phyloP scores from a whole-genome alignment of 768 basidiomycete species.

The Kwoniella dejecticola region DNA sequence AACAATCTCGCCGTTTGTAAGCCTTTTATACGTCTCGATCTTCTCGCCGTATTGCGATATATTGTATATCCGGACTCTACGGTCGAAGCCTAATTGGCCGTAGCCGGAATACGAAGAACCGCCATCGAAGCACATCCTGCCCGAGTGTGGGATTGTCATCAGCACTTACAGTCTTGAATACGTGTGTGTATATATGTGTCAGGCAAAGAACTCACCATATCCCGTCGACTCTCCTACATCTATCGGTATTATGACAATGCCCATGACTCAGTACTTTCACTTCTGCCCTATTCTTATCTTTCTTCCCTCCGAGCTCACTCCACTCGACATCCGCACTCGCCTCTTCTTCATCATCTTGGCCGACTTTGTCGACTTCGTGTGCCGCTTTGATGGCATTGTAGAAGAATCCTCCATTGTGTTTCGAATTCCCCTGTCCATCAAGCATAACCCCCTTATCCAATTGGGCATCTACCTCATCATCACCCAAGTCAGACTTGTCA shows the following conservation, averaged over 20 bases:
- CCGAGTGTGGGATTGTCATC: neutral
- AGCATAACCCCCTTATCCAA: slow-evolving; percentile 72
- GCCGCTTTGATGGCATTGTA: slow-evolving; percentile 75
- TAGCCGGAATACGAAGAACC: slow-evolving; percentile 53
- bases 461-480: slow-evolving; percentile 59
- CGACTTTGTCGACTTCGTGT: slow-evolving; percentile 69
- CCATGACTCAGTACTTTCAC: slow-evolving; percentile 90
- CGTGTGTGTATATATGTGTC: neutral
- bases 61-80: slow-evolving; percentile 85
- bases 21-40: slow-evolving; percentile 80
- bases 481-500: slow-evolving; percentile 63
- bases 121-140: slow-evolving; percentile 48
- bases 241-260: slow-evolving; percentile 86
- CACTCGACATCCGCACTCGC: slow-evolving; percentile 58
- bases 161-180: neutral
- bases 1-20: slow-evolving; percentile 46
- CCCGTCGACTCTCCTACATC: slow-evolving; percentile 78
- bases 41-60: slow-evolving; percentile 89
- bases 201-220: slow-evolving; percentile 73
- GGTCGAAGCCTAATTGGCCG: slow-evolving; percentile 69
- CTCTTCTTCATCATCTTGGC: slow-evolving; percentile 11
- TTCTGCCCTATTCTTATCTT: slow-evolving; percentile 50
- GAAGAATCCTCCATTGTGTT: slow-evolving; percentile 74
- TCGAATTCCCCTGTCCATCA: slow-evolving; percentile 58
- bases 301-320: neutral